Evolutionary conservation across 306 rosid species (phyloP).

Genomic region (Fagus sylvatica): DNA sequence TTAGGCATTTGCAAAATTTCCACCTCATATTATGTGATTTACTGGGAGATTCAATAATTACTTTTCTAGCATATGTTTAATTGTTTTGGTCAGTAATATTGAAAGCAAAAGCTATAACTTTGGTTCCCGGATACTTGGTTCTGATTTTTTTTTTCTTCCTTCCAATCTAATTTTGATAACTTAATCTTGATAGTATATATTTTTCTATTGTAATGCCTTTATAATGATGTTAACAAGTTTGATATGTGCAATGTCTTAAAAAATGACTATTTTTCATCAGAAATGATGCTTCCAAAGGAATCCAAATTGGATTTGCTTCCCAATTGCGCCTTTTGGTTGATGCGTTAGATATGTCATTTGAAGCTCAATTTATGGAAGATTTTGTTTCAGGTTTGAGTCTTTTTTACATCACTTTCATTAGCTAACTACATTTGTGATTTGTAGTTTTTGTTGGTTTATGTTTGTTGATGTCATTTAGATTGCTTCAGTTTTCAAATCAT

Average conservation of each 20-base stretch:
- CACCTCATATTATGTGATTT: constrained; percentile 17
- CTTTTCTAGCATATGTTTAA: neutral
- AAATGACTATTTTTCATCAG: constrained; percentile 31
- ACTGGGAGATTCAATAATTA: neutral
- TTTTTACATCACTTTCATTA: neutral
- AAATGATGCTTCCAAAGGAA: constrained; percentile 63
- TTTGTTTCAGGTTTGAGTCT: constrained; percentile 82
- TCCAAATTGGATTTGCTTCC: constrained; percentile 75
- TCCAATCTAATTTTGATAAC: constrained; percentile 4
- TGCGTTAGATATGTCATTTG: constrained; percentile 77
- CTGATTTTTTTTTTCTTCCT: constrained; percentile 12
- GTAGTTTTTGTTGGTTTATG: constrained; percentile 29
- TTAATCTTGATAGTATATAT: constrained; percentile 12
- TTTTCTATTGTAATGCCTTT: neutral
- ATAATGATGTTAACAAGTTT: neutral
- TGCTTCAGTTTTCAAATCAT: constrained; percentile 2
- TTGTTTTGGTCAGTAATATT: neutral
- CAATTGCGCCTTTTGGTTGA: constrained; percentile 71
- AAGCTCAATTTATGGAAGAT: constrained; percentile 92
- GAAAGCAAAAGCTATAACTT: constrained; percentile 17
- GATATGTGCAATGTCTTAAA: neutral
- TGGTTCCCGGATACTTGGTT: constrained; percentile 6
- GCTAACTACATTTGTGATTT: constrained; percentile 1
- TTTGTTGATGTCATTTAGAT: constrained; percentile 25
- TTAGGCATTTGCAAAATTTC: constrained; percentile 12